These are phyloP conservation scores for Metarhizium anisopliae DNA, from an alignment of 2,329 filamentous ascomycete genomes.

Conservation along the genomic window DNA sequence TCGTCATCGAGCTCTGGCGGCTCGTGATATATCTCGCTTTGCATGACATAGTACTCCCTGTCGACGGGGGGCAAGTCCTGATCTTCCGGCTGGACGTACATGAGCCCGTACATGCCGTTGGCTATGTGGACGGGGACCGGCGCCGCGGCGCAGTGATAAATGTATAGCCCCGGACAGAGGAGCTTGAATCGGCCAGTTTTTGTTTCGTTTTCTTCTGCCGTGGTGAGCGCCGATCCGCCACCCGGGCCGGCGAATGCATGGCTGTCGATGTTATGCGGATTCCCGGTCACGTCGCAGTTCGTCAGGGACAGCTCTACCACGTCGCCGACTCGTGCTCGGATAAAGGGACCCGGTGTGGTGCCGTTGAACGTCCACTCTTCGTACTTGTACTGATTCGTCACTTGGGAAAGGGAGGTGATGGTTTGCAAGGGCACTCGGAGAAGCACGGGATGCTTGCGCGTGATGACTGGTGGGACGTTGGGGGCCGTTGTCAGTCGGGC, in stretches of 20 bases:
- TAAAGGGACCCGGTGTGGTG: slow-evolving; percentile 23
- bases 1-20: slow-evolving; percentile 22
- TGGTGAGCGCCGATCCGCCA: slow-evolving; percentile 23
- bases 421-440: slow-evolving; percentile 21
- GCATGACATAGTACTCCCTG: slow-evolving; percentile 26
- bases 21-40: slow-evolving; percentile 28
- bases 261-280: slow-evolving; percentile 26
- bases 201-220: slow-evolving; percentile 20
- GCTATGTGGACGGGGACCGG: slow-evolving; percentile 27
- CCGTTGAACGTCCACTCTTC: slow-evolving; percentile 26
- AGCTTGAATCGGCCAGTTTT: slow-evolving; percentile 22
- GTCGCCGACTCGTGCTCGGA: slow-evolving; percentile 24
- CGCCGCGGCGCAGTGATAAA: slow-evolving; percentile 25
- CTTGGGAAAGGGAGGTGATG: slow-evolving; percentile 16
- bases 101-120: slow-evolving; percentile 27
- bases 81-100: slow-evolving; percentile 24
- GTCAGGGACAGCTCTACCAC: slow-evolving; percentile 22
- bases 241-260: slow-evolving; percentile 23
- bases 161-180: slow-evolving; percentile 20
- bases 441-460: slow-evolving; percentile 19
- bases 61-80: slow-evolving; percentile 19
- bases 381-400: slow-evolving; percentile 25
- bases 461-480: slow-evolving; percentile 21
- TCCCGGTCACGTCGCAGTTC: slow-evolving; percentile 22
- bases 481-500: slow-evolving; percentile 20